These are phyloP conservation scores for Chrysoporthe deuterocubensis DNA, from an alignment of 2,329 filamentous ascomycete genomes.

Conservation along the genomic window DNA sequence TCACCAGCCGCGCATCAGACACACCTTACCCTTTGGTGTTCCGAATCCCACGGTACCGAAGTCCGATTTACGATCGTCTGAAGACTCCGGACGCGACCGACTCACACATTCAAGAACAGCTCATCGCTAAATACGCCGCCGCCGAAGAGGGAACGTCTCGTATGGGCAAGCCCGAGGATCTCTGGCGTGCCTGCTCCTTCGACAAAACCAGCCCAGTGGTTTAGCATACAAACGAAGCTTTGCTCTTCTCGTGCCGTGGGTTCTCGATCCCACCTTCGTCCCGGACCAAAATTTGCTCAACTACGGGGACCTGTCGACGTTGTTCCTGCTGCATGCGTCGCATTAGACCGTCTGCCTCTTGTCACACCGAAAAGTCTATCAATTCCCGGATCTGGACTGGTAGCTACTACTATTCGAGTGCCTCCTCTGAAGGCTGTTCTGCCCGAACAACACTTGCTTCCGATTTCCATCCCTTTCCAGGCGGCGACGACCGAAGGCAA, in stretches of 20 bases:
- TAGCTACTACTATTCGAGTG: constrained; percentile 5
- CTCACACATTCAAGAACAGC: neutral
- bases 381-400: neutral
- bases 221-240: neutral
- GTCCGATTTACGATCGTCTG: neutral
- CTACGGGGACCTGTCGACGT: constrained; percentile 1
- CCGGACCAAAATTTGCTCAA: neutral
- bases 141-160: neutral
- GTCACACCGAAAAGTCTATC: constrained; percentile 1
- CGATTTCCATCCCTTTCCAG: neutral
- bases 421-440: neutral
- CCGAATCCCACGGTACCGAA: neutral
- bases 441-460: neutral
- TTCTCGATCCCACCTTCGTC: constrained; percentile 7
- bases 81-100: neutral
- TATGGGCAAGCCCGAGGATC: neutral
- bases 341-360: constrained; percentile 3
- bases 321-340: neutral
- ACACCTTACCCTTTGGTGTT: neutral
- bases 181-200: neutral
- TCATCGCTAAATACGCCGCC: neutral
- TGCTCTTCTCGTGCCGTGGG: neutral
- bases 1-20: neutral
- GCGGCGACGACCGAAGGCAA: neutral
- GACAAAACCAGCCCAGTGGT: neutral